Base-by-base conservation (phyloP, 2,329 filamentous ascomycete species). In the Thelonectria rubi region DNA sequence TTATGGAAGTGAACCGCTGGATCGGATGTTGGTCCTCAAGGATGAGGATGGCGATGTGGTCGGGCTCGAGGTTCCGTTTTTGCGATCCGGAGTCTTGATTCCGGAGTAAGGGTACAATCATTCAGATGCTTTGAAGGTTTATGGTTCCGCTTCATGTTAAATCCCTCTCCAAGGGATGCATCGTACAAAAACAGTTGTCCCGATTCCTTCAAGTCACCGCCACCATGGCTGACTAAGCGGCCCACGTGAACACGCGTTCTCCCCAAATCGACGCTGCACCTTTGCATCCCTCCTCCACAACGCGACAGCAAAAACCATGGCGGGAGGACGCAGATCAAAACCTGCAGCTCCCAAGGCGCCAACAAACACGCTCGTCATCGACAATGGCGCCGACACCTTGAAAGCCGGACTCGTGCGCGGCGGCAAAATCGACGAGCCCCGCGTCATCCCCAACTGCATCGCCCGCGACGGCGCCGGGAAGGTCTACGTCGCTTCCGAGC, bases 341-440 rank as follows among this genome's bases (percentile, higher is more conserved):
- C 75, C 81, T 15, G 75, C 81, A 6, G 79, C 80, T 47, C 79
- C 85, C 4, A 74, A 82, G 21, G 79, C 86, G 8, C 88, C 89
- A 0, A 74, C 82, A 2, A 86, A 81, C 60, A 97, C 94, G 0
- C 88, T 99, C 55, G 85, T 99, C 47, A 83, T 99, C 72, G 95
- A 99, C 80, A 97, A 98, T 80, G 95, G 95, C 75, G 94, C 90
- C 45, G 90, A 92, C 78, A 94, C 89, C 7, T 86, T 99, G 76
- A 99, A 99, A 80, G 93, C 94, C 15, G 95, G 95, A 55, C 90
- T 94, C 70, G 87, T 88, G 1, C 76, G 80, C 37, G 76, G 79
- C 39, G 73, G 79, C 24, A 74, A 79, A 55, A 72, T 78, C 37
- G 79, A 82, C 65, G 76, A 78, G n/a, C 96, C 92, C 66, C 82